phyloP scores from a whole-genome alignment of 2,329 filamentous ascomycete genomes.

The Aspergillus hortae region DNA sequence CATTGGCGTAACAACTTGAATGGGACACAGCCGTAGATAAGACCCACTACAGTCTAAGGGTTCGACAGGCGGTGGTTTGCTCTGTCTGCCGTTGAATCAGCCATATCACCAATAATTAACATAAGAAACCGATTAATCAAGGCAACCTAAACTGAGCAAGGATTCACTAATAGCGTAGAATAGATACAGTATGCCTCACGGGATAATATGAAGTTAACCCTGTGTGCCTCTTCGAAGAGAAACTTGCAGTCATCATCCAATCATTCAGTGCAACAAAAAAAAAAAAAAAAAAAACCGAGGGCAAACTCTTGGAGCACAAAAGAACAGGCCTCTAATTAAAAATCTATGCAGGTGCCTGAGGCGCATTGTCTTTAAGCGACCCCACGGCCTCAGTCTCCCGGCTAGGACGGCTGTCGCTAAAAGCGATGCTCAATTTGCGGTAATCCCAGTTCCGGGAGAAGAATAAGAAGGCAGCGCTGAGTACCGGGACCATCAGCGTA shows the following conservation, averaged over 20 bases:
- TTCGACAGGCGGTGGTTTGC: too few relatives aligned
- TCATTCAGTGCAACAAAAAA: neutral
- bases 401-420: conserved; percentile 43
- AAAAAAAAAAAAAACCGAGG: too few relatives aligned
- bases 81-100: too few relatives aligned
- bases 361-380: neutral
- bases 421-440: conserved; percentile 48
- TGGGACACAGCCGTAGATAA: too few relatives aligned
- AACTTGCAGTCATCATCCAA: too few relatives aligned
- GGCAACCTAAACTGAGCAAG: neutral
- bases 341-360: neutral
- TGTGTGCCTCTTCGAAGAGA: neutral
- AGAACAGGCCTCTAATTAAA: neutral
- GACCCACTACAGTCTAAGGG: too few relatives aligned
- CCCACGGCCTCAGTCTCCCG: neutral
- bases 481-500: conserved; percentile 45
- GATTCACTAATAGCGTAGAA: neutral
- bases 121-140: too few relatives aligned
- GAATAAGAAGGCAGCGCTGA: conserved; percentile 34
- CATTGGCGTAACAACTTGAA: too few relatives aligned
- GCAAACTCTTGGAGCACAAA: neutral
- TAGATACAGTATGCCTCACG: neutral
- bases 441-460: conserved; percentile 51
- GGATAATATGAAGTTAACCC: neutral
- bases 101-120: too few relatives aligned